These are phyloP conservation scores for Monosporascus sp. DNA, from an alignment of 2,329 filamentous ascomycete species.

Conservation along the genomic window DNA sequence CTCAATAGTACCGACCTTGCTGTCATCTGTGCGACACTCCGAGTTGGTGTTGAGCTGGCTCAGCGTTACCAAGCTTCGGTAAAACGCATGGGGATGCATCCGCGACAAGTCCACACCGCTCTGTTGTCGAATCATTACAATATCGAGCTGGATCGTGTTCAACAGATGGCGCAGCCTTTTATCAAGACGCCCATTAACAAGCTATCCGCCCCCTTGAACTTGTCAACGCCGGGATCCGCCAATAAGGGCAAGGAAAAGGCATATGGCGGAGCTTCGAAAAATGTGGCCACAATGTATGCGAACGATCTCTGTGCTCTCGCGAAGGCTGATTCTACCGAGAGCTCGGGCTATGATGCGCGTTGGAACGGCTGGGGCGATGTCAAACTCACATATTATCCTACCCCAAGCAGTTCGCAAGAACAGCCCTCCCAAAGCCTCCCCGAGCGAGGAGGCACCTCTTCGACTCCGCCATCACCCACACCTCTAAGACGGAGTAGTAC, in stretches of 20 bases:
- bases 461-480: slow-evolving; percentile 65
- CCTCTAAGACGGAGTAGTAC: slow-evolving; percentile 67
- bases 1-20: slow-evolving; percentile 81
- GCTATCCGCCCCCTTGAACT: slow-evolving; percentile 43
- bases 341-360: slow-evolving; percentile 22
- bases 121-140: slow-evolving; percentile 82
- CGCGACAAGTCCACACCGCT: slow-evolving; percentile 62
- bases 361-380: slow-evolving; percentile 82
- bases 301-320: slow-evolving; percentile 78
- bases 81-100: slow-evolving; percentile 64
- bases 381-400: slow-evolving; percentile 72
- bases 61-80: slow-evolving; percentile 89
- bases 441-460: slow-evolving; percentile 32
- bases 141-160: slow-evolving; percentile 72
- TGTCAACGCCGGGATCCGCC: slow-evolving; percentile 50
- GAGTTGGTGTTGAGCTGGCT: slow-evolving; percentile 78
- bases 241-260: slow-evolving; percentile 74
- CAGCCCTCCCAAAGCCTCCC: slow-evolving; percentile 16
- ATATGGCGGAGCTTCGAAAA: slow-evolving; percentile 34
- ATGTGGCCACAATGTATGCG: slow-evolving; percentile 61
- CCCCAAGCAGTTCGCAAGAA: slow-evolving; percentile 28
- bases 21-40: slow-evolving; percentile 71
- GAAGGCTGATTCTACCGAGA: slow-evolving; percentile 45
- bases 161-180: slow-evolving; percentile 79
- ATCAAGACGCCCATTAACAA: slow-evolving; percentile 60